Base-by-base conservation (phyloP, 2,329 filamentous ascomycete genomes). In the Botrytis tulipae region DNA sequence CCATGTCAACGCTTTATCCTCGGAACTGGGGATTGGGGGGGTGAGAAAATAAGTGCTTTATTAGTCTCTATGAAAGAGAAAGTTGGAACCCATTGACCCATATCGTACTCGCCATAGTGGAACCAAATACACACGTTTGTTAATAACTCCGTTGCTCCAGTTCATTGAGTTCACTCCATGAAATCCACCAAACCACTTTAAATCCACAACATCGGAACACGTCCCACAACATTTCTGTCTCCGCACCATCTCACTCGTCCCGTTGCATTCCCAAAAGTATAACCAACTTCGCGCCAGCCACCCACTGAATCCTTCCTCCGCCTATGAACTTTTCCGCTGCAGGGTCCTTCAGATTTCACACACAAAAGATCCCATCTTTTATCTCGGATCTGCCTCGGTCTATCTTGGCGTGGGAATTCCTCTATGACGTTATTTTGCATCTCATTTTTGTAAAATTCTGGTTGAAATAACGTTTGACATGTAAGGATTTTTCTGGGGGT, bases 281-380 rank as follows among this genome's bases (percentile, higher is more conserved):
- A 63, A 51, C 70, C 59, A 66, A 51, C 51, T 35, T 69, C 54
- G 40, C 51, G 63, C 71, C 71, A 68, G 63, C 71, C 54, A 69
- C 63, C 71, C 44, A 59, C 57, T 18, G 48, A 37, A 37, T 72
- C 22, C 44, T 68, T 48, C 57, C 32, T 60, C 62, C 71, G 62
- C 62, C 71, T 72, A 73, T 61, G 32, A 51, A 48, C 18, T 69
- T 68, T 73, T 54, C 71, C 71, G 71, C 63, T 69, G 71, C 71
- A 73, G 63, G 71, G 71, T 42, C 70, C 59, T 68, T 69, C 16
- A 16, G 48, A 54, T n/a, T 54, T n/a, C 48, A 16, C 48, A n/a
- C 25, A 44, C 68, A 46, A 40, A 46, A 46, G 62, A 59, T 72
- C 40, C 71, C 32, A 60, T 72, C 71, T 68, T 29, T 57, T 48